Conservation (phyloP, 768 basidiomycete species). For the Coprinopsis cinerea region DNA sequence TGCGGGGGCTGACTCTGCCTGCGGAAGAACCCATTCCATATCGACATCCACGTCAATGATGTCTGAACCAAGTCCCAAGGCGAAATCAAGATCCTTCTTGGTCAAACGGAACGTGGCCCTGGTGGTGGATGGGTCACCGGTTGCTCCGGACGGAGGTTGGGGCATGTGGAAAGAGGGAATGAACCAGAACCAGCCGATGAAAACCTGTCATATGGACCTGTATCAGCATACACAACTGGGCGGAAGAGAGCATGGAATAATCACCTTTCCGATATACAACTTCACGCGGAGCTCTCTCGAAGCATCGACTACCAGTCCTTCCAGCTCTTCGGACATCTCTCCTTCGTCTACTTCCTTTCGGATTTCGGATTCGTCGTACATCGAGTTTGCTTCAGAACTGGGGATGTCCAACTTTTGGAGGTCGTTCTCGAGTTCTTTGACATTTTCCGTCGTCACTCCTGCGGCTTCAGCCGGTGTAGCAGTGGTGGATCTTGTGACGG, state of each 20-base stretch:
- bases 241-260: constrained; percentile 6
- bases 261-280: constrained; percentile 66
- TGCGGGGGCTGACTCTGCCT: neutral
- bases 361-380: constrained; percentile 30
- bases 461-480: too few relatives aligned
- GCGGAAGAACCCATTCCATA: constrained; percentile 40
- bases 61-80: constrained; percentile 63
- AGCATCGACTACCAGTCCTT: constrained; percentile 59
- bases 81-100: constrained; percentile 69
- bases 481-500: neutral
- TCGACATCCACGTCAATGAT: constrained; percentile 64
- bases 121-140: constrained; percentile 15
- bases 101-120: constrained; percentile 39
- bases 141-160: constrained; percentile 33
- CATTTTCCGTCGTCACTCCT: too few relatives aligned
- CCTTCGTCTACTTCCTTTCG: constrained; percentile 10
- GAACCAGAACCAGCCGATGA: constrained; percentile 85
- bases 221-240: constrained; percentile 2
- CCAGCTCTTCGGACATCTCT: constrained; percentile 9
- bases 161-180: constrained; percentile 80
- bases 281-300: constrained; percentile 65
- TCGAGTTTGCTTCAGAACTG: constrained; percentile 37
- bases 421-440: constrained; percentile 17
- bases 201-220: constrained; percentile 36
- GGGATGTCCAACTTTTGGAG: constrained; percentile 23